Conservation (phyloP, 2,329 filamentous ascomycete genomes). For the Karstenula rhodostoma region DNA sequence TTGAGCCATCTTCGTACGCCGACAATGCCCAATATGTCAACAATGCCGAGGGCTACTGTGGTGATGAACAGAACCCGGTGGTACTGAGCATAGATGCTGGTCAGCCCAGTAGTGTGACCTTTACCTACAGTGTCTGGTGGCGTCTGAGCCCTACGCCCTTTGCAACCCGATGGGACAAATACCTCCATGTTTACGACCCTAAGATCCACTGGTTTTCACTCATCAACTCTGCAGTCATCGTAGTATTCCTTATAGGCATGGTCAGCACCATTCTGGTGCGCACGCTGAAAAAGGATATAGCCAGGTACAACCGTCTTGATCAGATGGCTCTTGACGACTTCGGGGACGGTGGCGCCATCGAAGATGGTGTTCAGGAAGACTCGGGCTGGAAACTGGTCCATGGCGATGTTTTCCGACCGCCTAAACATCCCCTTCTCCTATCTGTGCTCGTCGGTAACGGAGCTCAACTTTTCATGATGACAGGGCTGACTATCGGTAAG, state of each 20-base stretch:
- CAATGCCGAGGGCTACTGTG: constrained; percentile 68
- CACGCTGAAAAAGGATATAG: constrained; percentile 92
- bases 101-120: constrained; percentile 72
- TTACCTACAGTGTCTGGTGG: constrained; percentile 95
- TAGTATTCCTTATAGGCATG: constrained; percentile 88
- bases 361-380: constrained; percentile 96
- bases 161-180: constrained; percentile 99
- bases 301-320: constrained; percentile 93
- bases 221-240: constrained; percentile 94
- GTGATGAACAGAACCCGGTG: constrained; percentile 66
- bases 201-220: constrained; percentile 99
- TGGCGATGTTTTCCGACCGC: constrained; percentile 93
- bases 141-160: constrained; percentile 83
- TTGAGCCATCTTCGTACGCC: constrained; percentile 78
- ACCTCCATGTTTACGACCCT: constrained; percentile 94
- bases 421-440: constrained; percentile 81
- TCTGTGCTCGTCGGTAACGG: constrained; percentile 92
- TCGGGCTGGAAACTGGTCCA: constrained; percentile 99
- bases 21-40: constrained; percentile 60
- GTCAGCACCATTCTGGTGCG: constrained; percentile 91
- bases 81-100: constrained; percentile 67
- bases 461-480: constrained; percentile 97
- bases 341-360: constrained; percentile 75
- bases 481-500: constrained; percentile 82
- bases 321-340: constrained; percentile 90